Conservation (phyloP, 2,329 filamentous ascomycete species). For the Aspergillus ustus region DNA sequence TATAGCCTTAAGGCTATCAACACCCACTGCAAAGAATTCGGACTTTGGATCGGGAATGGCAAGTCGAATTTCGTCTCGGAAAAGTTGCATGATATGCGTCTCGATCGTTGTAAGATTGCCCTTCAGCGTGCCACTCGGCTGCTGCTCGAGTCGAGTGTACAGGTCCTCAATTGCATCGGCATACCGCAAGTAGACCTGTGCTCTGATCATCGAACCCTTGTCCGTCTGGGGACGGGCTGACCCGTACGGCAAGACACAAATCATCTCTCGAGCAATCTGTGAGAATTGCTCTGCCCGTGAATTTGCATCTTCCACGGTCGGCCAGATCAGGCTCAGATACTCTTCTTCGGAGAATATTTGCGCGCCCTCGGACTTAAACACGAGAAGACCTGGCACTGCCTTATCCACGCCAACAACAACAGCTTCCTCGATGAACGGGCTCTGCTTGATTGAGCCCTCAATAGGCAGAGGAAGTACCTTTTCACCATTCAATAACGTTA, state of each 20-base stretch:
- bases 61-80: slow-evolving; percentile 38
- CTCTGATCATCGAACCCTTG: slow-evolving; percentile 59
- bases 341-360: slow-evolving; percentile 34
- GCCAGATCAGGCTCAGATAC: slow-evolving; percentile 45
- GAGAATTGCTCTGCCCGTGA: slow-evolving; percentile 48
- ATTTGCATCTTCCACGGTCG: slow-evolving; percentile 46
- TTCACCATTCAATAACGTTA: slow-evolving; percentile 40
- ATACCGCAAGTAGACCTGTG: slow-evolving; percentile 53
- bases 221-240: slow-evolving; percentile 55
- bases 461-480: slow-evolving; percentile 41
- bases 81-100: slow-evolving; percentile 37
- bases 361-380: slow-evolving; percentile 33
- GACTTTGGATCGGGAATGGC: slow-evolving; percentile 34
- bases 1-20: slow-evolving; percentile 55
- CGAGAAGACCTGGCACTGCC: slow-evolving; percentile 33
- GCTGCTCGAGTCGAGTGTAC: slow-evolving; percentile 27
- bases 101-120: slow-evolving; percentile 39
- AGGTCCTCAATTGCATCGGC: slow-evolving; percentile 47
- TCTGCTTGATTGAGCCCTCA: slow-evolving; percentile 38
- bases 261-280: slow-evolving; percentile 49
- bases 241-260: slow-evolving; percentile 40
- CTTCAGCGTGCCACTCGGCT: slow-evolving; percentile 32
- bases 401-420: slow-evolving; percentile 36
- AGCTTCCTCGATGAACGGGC: slow-evolving; percentile 36
- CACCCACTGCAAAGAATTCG: slow-evolving; percentile 52